phyloP scores from a whole-genome alignment of 805 yeast species.

The Torulaspora indica region DNA sequence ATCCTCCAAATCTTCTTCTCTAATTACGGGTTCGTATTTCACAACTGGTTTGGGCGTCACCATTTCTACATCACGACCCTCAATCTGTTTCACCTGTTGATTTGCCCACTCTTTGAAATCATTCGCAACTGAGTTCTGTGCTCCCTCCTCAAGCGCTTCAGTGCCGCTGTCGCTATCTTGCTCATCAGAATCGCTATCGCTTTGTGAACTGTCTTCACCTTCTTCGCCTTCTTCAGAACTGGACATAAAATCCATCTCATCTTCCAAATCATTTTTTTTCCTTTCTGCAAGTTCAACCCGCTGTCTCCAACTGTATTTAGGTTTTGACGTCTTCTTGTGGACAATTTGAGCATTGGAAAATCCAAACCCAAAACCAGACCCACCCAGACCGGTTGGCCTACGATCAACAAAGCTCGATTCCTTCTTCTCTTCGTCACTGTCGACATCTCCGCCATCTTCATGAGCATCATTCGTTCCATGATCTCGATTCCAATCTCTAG shows the following conservation, averaged over 20 bases:
- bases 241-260: conserved; percentile 55
- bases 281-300: conserved; percentile 46
- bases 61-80: conserved; percentile 53
- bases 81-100: conserved; percentile 57
- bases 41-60: conserved; percentile 39
- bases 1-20: conserved; percentile 68
- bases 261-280: conserved; percentile 46
- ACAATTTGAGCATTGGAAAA: conserved; percentile 53
- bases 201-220: conserved; percentile 19
- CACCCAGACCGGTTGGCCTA: conserved; percentile 58
- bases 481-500: conserved; percentile 54
- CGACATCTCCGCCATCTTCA: conserved; percentile 25
- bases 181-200: conserved; percentile 14
- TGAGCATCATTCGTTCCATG: conserved; percentile 18
- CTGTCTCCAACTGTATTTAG: conserved; percentile 72
- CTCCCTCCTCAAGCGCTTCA: conserved; percentile 25
- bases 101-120: conserved; percentile 90
- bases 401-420: conserved; percentile 59
- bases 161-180: conserved; percentile 11
- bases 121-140: conserved; percentile 41
- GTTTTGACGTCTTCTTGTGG: conserved; percentile 39
- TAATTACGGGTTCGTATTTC: conserved; percentile 50
- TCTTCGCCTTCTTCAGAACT: conserved; percentile 30
- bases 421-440: not conserved
- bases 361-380: conserved; percentile 65